These are phyloP conservation scores for Aspergillus cavernicola DNA, from an alignment of 495 filamentous ascomycete genomes.

Conservation along the genomic window DNA sequence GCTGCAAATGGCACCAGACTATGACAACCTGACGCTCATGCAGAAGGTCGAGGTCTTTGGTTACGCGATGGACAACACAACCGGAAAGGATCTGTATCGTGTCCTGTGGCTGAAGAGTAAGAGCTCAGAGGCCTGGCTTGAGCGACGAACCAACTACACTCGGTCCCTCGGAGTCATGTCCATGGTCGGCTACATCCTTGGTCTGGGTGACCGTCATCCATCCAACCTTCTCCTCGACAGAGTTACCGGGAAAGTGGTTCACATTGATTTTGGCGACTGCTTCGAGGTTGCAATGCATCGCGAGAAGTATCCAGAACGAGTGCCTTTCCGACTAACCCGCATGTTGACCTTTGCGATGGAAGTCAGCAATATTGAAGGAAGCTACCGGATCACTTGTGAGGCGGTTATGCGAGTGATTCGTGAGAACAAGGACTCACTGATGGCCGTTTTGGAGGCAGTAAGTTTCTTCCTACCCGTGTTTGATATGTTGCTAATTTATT, in stretches of 20 bases:
- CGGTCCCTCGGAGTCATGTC: conserved; percentile 97
- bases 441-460: conserved; percentile 97
- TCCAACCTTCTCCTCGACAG: conserved; percentile 96
- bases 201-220: conserved; percentile 92
- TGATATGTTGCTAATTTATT: conserved; percentile 16
- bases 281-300: conserved; percentile 99
- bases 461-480: conserved; percentile 34
- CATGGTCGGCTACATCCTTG: conserved; percentile 99
- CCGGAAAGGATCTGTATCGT: conserved; percentile 95
- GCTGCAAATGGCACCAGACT: conserved; percentile 99
- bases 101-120: conserved; percentile 98
- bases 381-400: conserved; percentile 95
- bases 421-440: conserved; percentile 95
- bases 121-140: conserved; percentile 95
- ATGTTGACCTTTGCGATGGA: conserved; percentile 99
- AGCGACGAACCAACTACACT: conserved; percentile 95
- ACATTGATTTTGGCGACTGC: conserved; percentile 98
- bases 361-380: conserved; percentile 97
- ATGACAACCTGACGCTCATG: conserved; percentile 97
- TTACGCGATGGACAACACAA: conserved; percentile 98
- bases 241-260: conserved; percentile 91
- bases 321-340: conserved; percentile 93
- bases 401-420: conserved; percentile 96
- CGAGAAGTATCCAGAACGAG: conserved; percentile 96
- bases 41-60: conserved; percentile 99